A percentile compares a stretch with the other conserved stretches of the same genome.
Conservation (phyloP, 169 alveolate species). For the Cyclospora cayetanensis region DNA sequence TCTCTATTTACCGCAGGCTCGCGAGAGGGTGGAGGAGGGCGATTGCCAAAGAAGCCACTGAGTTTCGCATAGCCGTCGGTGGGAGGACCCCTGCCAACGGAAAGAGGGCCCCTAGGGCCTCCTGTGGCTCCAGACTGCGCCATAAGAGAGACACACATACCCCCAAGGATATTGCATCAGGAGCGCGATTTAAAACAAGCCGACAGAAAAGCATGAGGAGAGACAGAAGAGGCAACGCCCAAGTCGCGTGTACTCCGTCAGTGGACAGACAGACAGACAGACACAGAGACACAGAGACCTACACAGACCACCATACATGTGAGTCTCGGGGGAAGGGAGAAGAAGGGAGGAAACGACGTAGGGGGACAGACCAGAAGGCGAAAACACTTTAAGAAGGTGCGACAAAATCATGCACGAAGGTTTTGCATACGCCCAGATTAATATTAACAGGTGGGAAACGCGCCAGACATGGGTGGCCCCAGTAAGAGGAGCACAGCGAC, state of each 20-base stretch:
- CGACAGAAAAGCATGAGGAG: neutral
- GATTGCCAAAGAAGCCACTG: slow-evolving; percentile 30
- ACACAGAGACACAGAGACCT: no score
- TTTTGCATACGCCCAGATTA: no score
- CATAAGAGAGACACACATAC: neutral
- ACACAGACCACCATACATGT: no score
- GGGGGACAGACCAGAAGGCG: neutral
- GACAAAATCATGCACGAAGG: no score
- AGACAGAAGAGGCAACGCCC: neutral
- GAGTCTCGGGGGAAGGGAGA: no score
- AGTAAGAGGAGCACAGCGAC: no score
- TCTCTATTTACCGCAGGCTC: neutral
- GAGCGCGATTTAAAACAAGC: neutral
- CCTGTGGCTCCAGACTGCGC: neutral
- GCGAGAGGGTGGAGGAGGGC: slow-evolving; percentile 2
- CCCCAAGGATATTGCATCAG: neutral
- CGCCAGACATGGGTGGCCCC: no score
- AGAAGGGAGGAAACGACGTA: no score
- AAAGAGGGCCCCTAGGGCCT: slow-evolving; percentile 12
- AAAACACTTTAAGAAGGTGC: no score
- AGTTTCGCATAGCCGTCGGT: slow-evolving; percentile 30
- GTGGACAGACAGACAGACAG: neutral
- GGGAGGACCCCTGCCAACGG: neutral
- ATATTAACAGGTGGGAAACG: no score
- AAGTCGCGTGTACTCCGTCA: no score